Conservation (phyloP, 192 early-diverging fungal genomes). For the Funneliformis geosporum region DNA sequence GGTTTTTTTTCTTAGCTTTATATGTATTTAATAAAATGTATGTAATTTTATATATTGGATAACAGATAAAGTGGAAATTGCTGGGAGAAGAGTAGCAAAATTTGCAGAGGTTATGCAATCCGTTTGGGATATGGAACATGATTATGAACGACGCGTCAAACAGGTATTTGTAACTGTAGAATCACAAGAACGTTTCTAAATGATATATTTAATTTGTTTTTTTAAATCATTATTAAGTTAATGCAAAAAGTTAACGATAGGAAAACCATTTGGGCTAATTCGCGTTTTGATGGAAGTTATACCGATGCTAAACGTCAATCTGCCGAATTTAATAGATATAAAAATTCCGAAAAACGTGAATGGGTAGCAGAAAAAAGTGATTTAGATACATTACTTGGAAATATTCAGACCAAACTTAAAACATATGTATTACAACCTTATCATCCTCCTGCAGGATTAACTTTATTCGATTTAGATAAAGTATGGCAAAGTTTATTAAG, state of each 20-base stretch:
- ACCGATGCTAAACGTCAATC: slow-evolving; percentile 74
- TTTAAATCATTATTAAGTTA: slow-evolving; percentile 46
- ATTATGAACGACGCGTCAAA: slow-evolving; percentile 85
- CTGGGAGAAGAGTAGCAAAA: slow-evolving; percentile 90
- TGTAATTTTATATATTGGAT: not conserved
- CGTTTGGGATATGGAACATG: slow-evolving; percentile 90
- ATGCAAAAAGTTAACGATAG: slow-evolving; percentile 68
- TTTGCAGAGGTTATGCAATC: slow-evolving; percentile 87
- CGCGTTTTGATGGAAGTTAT: slow-evolving; percentile 69
- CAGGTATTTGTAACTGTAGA: slow-evolving; percentile 38
- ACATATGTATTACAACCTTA: slow-evolving; percentile 92
- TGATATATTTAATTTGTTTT: not conserved
- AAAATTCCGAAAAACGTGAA: slow-evolving; percentile 72
- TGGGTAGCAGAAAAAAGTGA: slow-evolving; percentile 94
- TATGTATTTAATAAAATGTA: not conserved
- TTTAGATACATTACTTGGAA: slow-evolving; percentile 87
- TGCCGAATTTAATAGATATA: slow-evolving; percentile 80
- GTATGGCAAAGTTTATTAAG: slow-evolving; percentile 73
- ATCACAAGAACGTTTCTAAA: slow-evolving; percentile 12
- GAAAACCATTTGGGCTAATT: slow-evolving; percentile 66
- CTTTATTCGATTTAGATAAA: slow-evolving; percentile 56
- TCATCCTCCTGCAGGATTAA: slow-evolving; percentile 73
- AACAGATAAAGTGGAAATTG: slow-evolving; percentile 78
- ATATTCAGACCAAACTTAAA: slow-evolving; percentile 95
- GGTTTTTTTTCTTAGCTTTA: not conserved